These are phyloP conservation scores for Litsea cubeba DNA, from an alignment of 164 flowering plant species.

Conservation along the genomic window DNA sequence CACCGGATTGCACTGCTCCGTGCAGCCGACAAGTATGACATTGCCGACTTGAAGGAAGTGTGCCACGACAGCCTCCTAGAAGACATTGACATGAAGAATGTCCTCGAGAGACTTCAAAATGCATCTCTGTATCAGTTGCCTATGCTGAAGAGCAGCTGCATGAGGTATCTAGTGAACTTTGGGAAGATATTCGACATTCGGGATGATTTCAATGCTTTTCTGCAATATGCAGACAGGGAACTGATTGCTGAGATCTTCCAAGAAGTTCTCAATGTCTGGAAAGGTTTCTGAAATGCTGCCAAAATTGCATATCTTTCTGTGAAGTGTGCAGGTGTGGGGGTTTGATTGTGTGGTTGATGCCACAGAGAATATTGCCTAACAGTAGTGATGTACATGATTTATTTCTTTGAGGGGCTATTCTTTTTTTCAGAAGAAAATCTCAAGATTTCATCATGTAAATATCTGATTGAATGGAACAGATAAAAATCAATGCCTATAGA, in stretches of 20 bases:
- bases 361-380: neutral
- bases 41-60: conserved; percentile 72
- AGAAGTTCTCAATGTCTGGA: conserved; percentile 77
- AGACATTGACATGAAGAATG: conserved; percentile 80
- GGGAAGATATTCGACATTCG: conserved; percentile 83
- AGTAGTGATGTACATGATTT: conserved; percentile 19
- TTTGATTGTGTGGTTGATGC: neutral
- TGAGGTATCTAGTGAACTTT: conserved; percentile 81
- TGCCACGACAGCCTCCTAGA: conserved; percentile 86
- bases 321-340: no score
- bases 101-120: conserved; percentile 78
- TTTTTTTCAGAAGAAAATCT: conserved; percentile 9
- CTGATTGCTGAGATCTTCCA: conserved; percentile 72
- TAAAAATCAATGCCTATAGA: no score
- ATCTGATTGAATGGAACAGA: no score
- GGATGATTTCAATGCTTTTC: conserved; percentile 68
- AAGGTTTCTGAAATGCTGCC: conserved; percentile 67
- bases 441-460: no score
- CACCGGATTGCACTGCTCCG: conserved; percentile 73
- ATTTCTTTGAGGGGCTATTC: conserved; percentile 19
- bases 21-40: conserved; percentile 91
- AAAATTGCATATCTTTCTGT: neutral
- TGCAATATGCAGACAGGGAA: conserved; percentile 72
- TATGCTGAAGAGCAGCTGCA: conserved; percentile 66
- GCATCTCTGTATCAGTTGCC: conserved; percentile 72